Evolutionary conservation across 129 eudicot genomes (phyloP).

Genomic region (Lactuca saligna): DNA sequence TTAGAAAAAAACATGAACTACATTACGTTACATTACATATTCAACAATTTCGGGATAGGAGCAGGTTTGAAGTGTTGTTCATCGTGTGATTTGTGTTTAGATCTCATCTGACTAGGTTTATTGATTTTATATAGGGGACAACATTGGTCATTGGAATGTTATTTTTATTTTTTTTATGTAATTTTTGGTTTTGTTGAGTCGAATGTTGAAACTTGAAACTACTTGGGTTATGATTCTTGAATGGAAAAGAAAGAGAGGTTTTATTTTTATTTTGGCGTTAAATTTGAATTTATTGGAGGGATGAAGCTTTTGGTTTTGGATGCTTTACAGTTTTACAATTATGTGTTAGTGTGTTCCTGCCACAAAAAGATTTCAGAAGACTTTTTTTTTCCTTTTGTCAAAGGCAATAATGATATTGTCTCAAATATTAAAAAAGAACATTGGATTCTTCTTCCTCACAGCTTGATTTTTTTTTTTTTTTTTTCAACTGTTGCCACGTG

Average conservation of each 20-base stretch:
- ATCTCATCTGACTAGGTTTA: constrained; percentile 35
- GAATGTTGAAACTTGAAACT: constrained; percentile 35
- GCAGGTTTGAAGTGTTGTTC: constrained; percentile 64
- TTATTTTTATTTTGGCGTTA: constrained; percentile 4
- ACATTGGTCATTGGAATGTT: constrained; percentile 21
- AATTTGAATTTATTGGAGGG: constrained; percentile 21
- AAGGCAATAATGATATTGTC: constrained; percentile 29
- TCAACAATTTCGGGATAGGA: constrained; percentile 14
- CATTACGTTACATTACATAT: no score
- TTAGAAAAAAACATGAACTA: constrained; percentile 12
- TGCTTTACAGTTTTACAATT: constrained; percentile 20
- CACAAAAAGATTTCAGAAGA: constrained; percentile 29
- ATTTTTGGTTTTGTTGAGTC: constrained; percentile 27
- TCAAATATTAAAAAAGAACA: constrained; percentile 26
- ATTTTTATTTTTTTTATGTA: constrained; percentile 12
- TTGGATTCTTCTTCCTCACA: constrained; percentile 31
- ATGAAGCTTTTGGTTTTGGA: constrained; percentile 32
- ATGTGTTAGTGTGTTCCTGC: constrained; percentile 3
- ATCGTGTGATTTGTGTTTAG: constrained; percentile 28
- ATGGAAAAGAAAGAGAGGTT: constrained; percentile 24
- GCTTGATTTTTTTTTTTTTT: no score
- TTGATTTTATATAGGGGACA: constrained; percentile 26
- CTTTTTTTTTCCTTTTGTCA: constrained; percentile 26
- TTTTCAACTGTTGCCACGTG: not conserved
- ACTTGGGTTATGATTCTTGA: constrained; percentile 15